A percentile compares a stretch with the other conserved stretches of the same genome.
These are phyloP conservation scores for Isatis lusitanica DNA, from an alignment of 441 rosid genomes.

Conservation along the genomic window DNA sequence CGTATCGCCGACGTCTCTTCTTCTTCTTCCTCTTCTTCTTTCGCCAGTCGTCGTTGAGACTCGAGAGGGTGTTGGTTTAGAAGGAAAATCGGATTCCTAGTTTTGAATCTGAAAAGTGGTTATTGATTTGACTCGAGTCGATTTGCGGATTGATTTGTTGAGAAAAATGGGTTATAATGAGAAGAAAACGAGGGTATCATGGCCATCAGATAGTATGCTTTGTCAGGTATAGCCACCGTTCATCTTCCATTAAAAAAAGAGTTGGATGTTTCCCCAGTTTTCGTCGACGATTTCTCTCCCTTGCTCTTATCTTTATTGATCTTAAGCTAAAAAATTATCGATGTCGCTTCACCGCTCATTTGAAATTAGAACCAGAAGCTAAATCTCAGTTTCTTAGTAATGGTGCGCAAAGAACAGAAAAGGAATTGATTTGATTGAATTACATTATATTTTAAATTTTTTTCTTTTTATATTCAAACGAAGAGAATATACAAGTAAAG, in stretches of 20 bases:
- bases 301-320: background rate
- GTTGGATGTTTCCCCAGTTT: background rate
- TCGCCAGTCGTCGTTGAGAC: too few relatives aligned
- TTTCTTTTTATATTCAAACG: background rate
- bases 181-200: constrained; percentile 42
- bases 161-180: too few relatives aligned
- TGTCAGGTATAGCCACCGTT: constrained; percentile 52
- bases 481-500: background rate
- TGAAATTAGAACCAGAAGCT: background rate
- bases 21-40: background rate
- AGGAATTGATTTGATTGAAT: background rate
- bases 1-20: constrained; percentile 24
- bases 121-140: background rate
- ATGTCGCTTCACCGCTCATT: background rate
- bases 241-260: background rate
- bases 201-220: constrained; percentile 51
- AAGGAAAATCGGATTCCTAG: background rate
- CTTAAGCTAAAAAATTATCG: background rate
- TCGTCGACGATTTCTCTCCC: background rate
- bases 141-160: background rate
- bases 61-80: background rate
- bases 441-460: background rate
- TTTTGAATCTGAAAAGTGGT: background rate
- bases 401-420: background rate
- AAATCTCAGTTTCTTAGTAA: background rate